A percentile compares a stretch with the other conserved stretches of the same genome.
phyloP scores from a whole-genome alignment of 805 yeast genomes.

The Starmerella khaoyaiensis region DNA sequence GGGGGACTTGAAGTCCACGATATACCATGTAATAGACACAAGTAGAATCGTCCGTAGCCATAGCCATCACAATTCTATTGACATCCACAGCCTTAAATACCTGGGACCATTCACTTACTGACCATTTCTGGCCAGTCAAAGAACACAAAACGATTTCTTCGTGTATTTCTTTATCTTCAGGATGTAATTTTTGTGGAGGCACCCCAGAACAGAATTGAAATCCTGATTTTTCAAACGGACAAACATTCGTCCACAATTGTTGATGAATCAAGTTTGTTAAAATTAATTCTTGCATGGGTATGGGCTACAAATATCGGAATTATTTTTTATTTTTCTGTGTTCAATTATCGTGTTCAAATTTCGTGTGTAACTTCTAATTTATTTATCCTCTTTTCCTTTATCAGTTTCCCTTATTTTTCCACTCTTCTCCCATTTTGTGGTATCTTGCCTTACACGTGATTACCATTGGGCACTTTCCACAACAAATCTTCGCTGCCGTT shows the following conservation, averaged over 20 bases:
- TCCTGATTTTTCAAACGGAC: constrained; percentile 13
- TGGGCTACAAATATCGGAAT: background rate
- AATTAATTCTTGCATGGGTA: constrained; percentile 8
- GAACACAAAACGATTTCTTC: constrained; percentile 18
- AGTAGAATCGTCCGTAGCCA: constrained; percentile 33
- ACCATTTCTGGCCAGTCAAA: constrained; percentile 25
- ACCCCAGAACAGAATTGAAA: constrained; percentile 22
- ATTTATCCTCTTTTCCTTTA: no score
- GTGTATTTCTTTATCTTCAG: constrained; percentile 22
- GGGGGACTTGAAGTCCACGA: constrained; percentile 30
- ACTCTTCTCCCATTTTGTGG: background rate
- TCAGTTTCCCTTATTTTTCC: no score
- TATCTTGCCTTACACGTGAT: background rate
- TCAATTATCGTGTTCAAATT: background rate
- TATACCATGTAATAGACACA: constrained; percentile 34
- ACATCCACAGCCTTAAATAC: constrained; percentile 22
- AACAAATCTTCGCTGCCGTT: background rate
- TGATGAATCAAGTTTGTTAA: constrained; percentile 27
- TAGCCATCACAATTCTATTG: constrained; percentile 30
- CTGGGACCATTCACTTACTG: constrained; percentile 26
- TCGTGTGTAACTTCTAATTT: no score
- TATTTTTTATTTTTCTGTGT: background rate
- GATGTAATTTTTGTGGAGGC: constrained; percentile 29
- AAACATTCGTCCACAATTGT: constrained; percentile 29
- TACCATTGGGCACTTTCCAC: background rate